These are phyloP conservation scores for Funneliformis mosseae DNA, from an alignment of 192 early-diverging fungal genomes.

Conservation along the genomic window DNA sequence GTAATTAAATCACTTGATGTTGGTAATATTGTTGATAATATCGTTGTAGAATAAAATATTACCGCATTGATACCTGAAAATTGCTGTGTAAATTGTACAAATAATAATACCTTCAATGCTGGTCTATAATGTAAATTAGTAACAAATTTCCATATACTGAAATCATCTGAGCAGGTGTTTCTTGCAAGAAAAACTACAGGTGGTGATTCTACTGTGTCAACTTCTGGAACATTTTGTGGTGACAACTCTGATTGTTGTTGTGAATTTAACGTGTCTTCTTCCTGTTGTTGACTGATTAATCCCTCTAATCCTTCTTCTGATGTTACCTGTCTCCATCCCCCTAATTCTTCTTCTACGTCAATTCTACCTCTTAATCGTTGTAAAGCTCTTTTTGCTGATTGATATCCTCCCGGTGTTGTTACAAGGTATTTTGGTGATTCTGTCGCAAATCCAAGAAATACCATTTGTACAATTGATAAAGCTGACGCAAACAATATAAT, in stretches of 20 bases:
- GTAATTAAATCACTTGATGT: conserved; percentile 71
- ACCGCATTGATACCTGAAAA: conserved; percentile 91
- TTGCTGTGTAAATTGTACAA: conserved; percentile 82
- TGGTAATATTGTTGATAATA: conserved; percentile 66
- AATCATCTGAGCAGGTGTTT: conserved; percentile 12
- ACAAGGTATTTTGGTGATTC: conserved; percentile 79
- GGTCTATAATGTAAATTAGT: conserved; percentile 55
- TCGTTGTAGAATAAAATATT: conserved; percentile 82
- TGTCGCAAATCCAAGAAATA: conserved; percentile 71
- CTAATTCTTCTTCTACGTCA: conserved; percentile 57
- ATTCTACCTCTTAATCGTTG: conserved; percentile 54
- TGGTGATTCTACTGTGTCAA: conserved; percentile 21
- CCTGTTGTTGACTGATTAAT: conserved; percentile 24
- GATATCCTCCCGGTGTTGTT: conserved; percentile 49
- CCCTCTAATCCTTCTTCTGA: conserved; percentile 30
- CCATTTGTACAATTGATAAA: conserved; percentile 63
- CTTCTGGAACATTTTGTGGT: conserved; percentile 18
- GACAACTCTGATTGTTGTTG: conserved; percentile 30
- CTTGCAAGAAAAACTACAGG: conserved; percentile 20
- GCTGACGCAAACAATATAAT: conserved; percentile 65
- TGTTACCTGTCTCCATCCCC: conserved; percentile 46
- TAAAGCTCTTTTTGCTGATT: conserved; percentile 57
- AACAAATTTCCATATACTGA: conserved; percentile 50
- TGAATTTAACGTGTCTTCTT: conserved; percentile 27
- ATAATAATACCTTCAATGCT: conserved; percentile 63